Evolutionary conservation across 257 asterid genomes (phyloP), one percentile per base, ranked within the genome.

Genomic region (Rhazya stricta): DNA sequence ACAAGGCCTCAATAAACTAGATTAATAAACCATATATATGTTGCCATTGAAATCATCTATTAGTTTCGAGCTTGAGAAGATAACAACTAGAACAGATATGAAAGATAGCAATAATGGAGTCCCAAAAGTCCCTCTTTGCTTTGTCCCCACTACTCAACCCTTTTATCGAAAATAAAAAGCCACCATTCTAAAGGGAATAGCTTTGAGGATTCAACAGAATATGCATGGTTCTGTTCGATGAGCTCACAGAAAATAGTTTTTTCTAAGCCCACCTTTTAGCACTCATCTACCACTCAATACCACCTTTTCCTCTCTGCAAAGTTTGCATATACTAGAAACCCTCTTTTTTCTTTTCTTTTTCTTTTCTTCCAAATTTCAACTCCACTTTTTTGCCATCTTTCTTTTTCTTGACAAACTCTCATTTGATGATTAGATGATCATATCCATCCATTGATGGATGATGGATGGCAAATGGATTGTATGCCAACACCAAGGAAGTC

Each of bases 401-500:
- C 45, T 13, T 34, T 34, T 19, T 32, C 11, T 5, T 3, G 60
- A 69, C 25, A 74, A 57, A 56, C 32, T 15, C 42, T 39, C 32
- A 25, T 1, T 43, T 53, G 37, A 74, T 58, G n/a, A 15, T 37
- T 2, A 21, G 3, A 46, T 25, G 18, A 80, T 93, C 95, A 93
- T 75, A 90, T 85, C 96, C 96, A 94, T 81, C 94, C 96, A 74
- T 87, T 86, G 82, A 94, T 83, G 43, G 97, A 84, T 61, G 97
- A 75, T 67, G 94, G 97, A 78, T 85, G 91, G 83, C 96, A 91
- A 62, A 93, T 85, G 69, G 96, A 63, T 41, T 87, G 96, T 25
- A 84, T 83, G 58, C 98, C 97, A 76, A 93, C 98, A 9, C 98
- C 98, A 80, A 94, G 92, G 83, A 94, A 94, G 79, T 91, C 98